These are phyloP conservation scores for Dentipellis sp. DNA, from an alignment of 768 basidiomycete species.

Conservation along the genomic window DNA sequence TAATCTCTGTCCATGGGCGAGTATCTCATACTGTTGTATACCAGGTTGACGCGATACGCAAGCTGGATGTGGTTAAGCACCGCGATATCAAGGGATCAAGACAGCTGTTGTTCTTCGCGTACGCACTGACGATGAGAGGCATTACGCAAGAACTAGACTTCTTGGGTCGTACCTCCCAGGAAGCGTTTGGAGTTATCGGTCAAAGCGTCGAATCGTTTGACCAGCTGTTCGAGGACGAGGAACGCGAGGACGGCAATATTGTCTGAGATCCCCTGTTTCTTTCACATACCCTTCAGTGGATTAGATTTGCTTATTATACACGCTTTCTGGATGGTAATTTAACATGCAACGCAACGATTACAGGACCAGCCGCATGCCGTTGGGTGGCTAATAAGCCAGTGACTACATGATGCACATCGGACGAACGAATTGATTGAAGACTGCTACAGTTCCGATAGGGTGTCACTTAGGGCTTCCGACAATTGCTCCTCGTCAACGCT, in stretches of 20 bases:
- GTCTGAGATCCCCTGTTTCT: background rate
- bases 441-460: too few species aligned
- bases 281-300: too few species aligned
- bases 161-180: slow-evolving; percentile 74
- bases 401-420: too few species aligned
- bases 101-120: slow-evolving; percentile 89
- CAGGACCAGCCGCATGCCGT: too few species aligned
- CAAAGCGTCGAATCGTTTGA: slow-evolving; percentile 78
- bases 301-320: too few species aligned
- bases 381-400: too few species aligned
- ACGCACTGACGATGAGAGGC: slow-evolving; percentile 89
- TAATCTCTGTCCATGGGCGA: background rate
- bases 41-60: slow-evolving; percentile 75
- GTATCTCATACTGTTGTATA: background rate
- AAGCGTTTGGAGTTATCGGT: slow-evolving; percentile 89
- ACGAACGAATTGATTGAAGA: too few species aligned
- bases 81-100: slow-evolving; percentile 74
- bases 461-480: too few species aligned
- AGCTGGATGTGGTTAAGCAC: slow-evolving; percentile 80
- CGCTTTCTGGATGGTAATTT: too few species aligned
- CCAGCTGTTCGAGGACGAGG: slow-evolving; percentile 43
- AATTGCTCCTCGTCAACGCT: too few species aligned
- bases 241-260: background rate
- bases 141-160: slow-evolving; percentile 84
- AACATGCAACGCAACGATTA: too few species aligned